Base-by-base conservation (phyloP, 1,284 basidiomycete species). In the Rhodotorula mucilaginosa region DNA sequence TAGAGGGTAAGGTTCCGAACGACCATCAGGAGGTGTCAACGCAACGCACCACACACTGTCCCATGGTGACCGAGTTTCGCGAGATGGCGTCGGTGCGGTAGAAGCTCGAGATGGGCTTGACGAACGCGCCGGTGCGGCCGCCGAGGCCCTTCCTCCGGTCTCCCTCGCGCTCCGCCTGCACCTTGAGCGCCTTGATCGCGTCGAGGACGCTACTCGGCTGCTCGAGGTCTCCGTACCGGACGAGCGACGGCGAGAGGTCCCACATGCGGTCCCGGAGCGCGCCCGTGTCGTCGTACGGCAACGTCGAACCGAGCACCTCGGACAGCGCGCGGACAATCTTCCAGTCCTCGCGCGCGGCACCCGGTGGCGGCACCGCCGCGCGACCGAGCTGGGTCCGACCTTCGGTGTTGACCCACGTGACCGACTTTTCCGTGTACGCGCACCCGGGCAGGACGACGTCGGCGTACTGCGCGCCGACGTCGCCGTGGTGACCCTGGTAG, bases 401-500 rank as follows among this genome's bases (percentile, higher is more conserved):
- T 82, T 99, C 97, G 0, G 95, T 96, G 85, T 99, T 99, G 72
- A 99, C 88, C 92, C 93, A 99, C 3, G 94, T 97, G 64, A 87
- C 86, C 18, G 87, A 86, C 84, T 99, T 99, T 84, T 99, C 97
- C 3, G 96, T 99, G 84, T 98, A 98, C 3, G 96, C 96, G 34
- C 91, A 87, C 39, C 88, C 93, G 58, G 97, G 97, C 57, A 99
- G 84, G 81, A 92, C 93, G 70, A 99, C 94, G 81, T 99, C 96
- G 26, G 97, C 97, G 64, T 95, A 89, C 80, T 95, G 92, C 5
- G 97, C 97, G 64, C 97, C 96, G 58, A 93, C 86, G 81, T 99
- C 97, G 81, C 97, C 97, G 81, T 99, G 96, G 83, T 98, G 96
- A 59, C 97, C 97, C 82, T 99, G 97, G 84, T 99, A 99, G 21